Percentiles rank a stretch among this genome's conserved stretches.
These are phyloP conservation scores for Ustilago vetiveriae DNA, from an alignment of 1,284 basidiomycete genomes.

Conservation along the genomic window DNA sequence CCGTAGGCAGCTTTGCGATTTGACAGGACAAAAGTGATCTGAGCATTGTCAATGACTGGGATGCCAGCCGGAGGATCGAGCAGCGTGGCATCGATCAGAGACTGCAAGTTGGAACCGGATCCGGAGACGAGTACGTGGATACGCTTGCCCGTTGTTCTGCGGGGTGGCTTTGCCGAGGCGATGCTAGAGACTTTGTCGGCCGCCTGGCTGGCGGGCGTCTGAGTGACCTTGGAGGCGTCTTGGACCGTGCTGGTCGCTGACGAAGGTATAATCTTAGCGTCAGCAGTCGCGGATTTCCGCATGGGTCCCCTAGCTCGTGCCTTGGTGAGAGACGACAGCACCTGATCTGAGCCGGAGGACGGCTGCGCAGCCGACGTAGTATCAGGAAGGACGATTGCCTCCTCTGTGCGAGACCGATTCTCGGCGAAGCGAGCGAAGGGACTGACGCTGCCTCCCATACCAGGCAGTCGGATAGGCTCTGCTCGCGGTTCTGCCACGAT, in stretches of 20 bases:
- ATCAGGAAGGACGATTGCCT: conserved; percentile 8
- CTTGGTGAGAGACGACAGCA: conserved; percentile 31
- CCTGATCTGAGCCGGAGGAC: conserved; percentile 12
- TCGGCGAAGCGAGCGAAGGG: conserved; percentile 38
- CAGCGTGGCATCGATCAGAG: conserved; percentile 86
- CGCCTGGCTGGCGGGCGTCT: background rate
- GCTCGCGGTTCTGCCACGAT: conserved; percentile 26
- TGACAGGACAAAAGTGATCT: conserved; percentile 85
- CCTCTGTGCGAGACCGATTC: conserved; percentile 16
- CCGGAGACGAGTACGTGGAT: conserved; percentile 65
- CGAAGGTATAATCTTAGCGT: conserved; percentile 6
- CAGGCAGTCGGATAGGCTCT: conserved; percentile 46
- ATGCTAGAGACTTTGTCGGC: conserved; percentile 3
- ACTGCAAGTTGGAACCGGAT: conserved; percentile 86
- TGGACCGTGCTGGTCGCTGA: background rate
- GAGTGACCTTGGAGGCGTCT: conserved; percentile 3
- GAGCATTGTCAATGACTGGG: conserved; percentile 69
- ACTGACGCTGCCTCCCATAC: conserved; percentile 38
- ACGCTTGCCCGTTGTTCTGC: conserved; percentile 54
- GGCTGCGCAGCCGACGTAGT: background rate
- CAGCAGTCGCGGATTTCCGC: conserved; percentile 13
- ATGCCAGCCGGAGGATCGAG: conserved; percentile 70
- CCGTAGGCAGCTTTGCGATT: conserved; percentile 93
- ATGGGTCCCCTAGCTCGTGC: conserved; percentile 25
- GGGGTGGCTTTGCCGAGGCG: conserved; percentile 22